Evolutionary conservation across 1,284 basidiomycete species (phyloP), one percentile per base, ranked within the genome.

Genomic region (Anthracocystis panici-leucophaei): DNA sequence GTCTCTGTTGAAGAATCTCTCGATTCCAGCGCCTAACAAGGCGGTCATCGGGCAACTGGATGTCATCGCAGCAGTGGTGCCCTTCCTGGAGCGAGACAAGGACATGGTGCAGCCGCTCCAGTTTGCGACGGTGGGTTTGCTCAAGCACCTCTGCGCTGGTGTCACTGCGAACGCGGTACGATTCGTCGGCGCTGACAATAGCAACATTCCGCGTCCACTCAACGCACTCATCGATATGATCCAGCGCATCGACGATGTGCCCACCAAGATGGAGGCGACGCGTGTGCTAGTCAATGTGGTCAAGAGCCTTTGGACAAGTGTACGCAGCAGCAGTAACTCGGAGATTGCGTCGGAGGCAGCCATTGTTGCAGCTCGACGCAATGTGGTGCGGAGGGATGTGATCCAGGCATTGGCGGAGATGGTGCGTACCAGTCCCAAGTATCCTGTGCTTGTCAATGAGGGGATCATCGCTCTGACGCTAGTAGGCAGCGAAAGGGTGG

Each of bases 361-460:
- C 0, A 35, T 64, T 4, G 14, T 52, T 5, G 33, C 54, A 10
- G 58, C 65, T 11, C 57, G 60, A 23, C 51, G 44, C 23, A 61
- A 72, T 16, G 23, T 77, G 42, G 54, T 68, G 45, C 57, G 63
- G 12, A 59, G 54, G 51, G 56, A 66, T 16, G 77, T 81, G 21
- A 55, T 76, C 7, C 63, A 71, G 6, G 89, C 90, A 12, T 88
- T 97, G 27, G 89, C 90, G 1, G 90, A 89, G 67, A 89, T 97
- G 76, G 87, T 96, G 23, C 89, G 90, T 18, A 88, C 91, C 69
- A 93, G 93, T 79, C 89, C 89, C 72, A 91, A 91, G 83, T 93
- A 94, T 81, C 91, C 93, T 0, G 88, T 94, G 49, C 88, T 98
- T 33, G 89, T 97, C 67, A 96, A 95, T 80, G 96, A 98, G 85